Percentiles rank a stretch among this genome's conserved stretches.
phyloP scores from a whole-genome alignment of 129 eudicot species.

The Ambrosia trifida region DNA sequence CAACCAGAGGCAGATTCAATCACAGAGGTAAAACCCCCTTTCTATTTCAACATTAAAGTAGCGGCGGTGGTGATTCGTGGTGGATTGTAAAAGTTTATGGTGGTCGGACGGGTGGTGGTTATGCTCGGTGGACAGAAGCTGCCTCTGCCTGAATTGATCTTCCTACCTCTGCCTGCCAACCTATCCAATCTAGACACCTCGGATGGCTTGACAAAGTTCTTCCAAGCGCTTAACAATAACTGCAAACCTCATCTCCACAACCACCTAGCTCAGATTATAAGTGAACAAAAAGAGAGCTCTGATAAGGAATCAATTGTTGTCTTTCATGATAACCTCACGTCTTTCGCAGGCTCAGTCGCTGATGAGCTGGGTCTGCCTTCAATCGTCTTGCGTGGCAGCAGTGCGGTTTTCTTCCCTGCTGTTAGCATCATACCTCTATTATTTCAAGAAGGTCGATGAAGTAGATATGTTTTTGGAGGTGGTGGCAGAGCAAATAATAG shows the following conservation, averaged over 20 bases:
- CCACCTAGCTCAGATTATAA: constrained; percentile 10
- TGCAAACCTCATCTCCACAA: constrained; percentile 29
- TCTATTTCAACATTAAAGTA: too few species aligned
- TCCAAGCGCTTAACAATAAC: constrained; percentile 24
- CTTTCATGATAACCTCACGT: constrained; percentile 31
- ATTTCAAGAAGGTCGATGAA: constrained; percentile 30
- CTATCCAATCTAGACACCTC: constrained; percentile 19
- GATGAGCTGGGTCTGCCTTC: constrained; percentile 31
- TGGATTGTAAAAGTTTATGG: too few species aligned
- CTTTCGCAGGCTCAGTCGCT: constrained; percentile 30
- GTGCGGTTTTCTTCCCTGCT: constrained; percentile 27
- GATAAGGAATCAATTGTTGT: constrained; percentile 20
- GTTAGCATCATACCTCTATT: constrained; percentile 27
- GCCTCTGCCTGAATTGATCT: not conserved
- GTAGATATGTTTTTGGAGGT: too few species aligned
- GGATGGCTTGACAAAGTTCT: not conserved
- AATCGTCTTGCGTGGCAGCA: constrained; percentile 26
- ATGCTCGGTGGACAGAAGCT: too few species aligned
- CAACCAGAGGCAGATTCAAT: too few species aligned
- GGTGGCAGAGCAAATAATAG: too few species aligned
- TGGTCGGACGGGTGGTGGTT: too few species aligned
- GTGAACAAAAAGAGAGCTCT: constrained; percentile 1
- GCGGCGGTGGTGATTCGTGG: too few species aligned
- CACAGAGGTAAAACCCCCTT: too few species aligned
- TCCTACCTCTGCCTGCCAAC: constrained; percentile 7